Evolutionary conservation across 2,329 filamentous ascomycete genomes (phyloP).

Genomic region (Hypocreales sp.): DNA sequence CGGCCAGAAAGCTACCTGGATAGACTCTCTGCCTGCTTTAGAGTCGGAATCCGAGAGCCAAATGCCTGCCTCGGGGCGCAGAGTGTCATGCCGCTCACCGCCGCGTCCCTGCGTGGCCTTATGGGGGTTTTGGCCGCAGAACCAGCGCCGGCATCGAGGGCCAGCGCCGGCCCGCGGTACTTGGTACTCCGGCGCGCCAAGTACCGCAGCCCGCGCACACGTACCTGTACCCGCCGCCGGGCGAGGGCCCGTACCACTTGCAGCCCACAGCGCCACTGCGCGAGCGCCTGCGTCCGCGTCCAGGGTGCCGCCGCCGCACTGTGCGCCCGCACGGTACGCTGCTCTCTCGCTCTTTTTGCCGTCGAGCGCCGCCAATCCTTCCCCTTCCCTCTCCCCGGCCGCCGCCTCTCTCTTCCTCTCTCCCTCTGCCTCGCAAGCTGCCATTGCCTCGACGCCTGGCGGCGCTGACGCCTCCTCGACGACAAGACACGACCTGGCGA

Average conservation of each 20-base stretch:
- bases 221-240: background rate
- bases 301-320: constrained; percentile 1
- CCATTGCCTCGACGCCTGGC: constrained; percentile 11
- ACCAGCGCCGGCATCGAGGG: too few species aligned
- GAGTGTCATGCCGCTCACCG: too few species aligned
- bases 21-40: too few species aligned
- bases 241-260: background rate
- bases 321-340: constrained; percentile 4
- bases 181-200: too few species aligned
- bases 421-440: constrained; percentile 6
- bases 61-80: too few species aligned
- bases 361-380: too few species aligned
- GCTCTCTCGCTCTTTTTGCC: constrained; percentile 2
- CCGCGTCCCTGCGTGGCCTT: too few species aligned
- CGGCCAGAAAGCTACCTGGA: too few species aligned
- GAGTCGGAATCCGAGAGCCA: too few species aligned
- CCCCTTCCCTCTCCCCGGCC: constrained; percentile 6
- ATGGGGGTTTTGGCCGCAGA: too few species aligned
- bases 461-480: constrained; percentile 7
- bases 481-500: constrained; percentile 14
- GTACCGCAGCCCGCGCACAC: background rate
- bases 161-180: too few species aligned
- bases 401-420: constrained; percentile 5
- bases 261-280: constrained; percentile 2
- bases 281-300: constrained; percentile 3